phyloP scores from a whole-genome alignment of 2,329 filamentous ascomycete species.

The Penicillium sp. region DNA sequence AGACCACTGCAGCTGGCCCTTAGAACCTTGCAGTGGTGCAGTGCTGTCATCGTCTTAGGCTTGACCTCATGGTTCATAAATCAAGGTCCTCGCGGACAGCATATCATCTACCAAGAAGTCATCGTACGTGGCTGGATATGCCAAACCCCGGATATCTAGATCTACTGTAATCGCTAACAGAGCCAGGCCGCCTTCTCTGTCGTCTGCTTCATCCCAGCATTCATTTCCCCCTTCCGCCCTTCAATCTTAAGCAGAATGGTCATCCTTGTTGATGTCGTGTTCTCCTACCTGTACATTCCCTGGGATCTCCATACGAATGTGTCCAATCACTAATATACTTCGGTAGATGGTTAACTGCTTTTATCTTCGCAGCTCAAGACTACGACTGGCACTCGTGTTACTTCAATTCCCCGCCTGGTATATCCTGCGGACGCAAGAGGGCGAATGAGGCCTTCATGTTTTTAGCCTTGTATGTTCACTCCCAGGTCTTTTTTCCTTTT shows the following conservation, averaged over 20 bases:
- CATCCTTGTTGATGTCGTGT: slow-evolving; percentile 44
- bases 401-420: slow-evolving; percentile 31
- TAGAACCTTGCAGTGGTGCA: slow-evolving; percentile 21
- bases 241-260: slow-evolving; percentile 37
- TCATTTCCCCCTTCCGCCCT: slow-evolving; percentile 43
- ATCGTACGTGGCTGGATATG: slow-evolving; percentile 20
- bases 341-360: slow-evolving; percentile 47
- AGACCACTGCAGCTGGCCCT: slow-evolving; percentile 33
- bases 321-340: slow-evolving; percentile 5
- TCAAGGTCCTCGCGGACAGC: slow-evolving; percentile 15
- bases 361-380: slow-evolving; percentile 50
- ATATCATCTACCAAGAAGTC: slow-evolving; percentile 25
- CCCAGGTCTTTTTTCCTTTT: no score
- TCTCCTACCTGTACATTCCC: slow-evolving; percentile 45
- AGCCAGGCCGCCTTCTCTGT: slow-evolving; percentile 35
- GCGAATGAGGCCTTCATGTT: slow-evolving; percentile 48
- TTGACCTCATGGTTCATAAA: slow-evolving; percentile 23
- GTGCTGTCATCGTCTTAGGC: slow-evolving; percentile 25
- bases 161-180: not conserved
- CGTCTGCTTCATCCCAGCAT: slow-evolving; percentile 44
- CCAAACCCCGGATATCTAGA: not conserved
- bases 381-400: slow-evolving; percentile 38
- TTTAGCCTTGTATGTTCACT: slow-evolving; percentile 43
- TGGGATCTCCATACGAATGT: not conserved
- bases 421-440: slow-evolving; percentile 39